A percentile compares a stretch with the other conserved stretches of the same genome.
Evolutionary conservation across 2,329 filamentous ascomycete genomes (phyloP).

Genomic region (Hysterium pulicare): DNA sequence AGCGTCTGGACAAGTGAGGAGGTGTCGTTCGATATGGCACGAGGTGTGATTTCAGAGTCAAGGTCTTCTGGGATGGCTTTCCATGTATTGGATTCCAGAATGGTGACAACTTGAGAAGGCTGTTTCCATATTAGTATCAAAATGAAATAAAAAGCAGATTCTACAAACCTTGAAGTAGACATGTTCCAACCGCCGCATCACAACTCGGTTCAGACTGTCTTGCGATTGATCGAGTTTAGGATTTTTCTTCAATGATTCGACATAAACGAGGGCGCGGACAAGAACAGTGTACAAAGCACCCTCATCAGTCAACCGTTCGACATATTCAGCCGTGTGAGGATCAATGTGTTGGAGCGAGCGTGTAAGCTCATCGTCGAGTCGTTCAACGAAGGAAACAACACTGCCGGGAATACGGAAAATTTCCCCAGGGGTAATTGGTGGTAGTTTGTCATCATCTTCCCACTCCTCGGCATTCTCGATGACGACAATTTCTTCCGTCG

Average conservation of each 20-base stretch:
- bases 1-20: conserved; percentile 76
- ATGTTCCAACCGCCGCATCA: conserved; percentile 93
- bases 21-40: conserved; percentile 65
- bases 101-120: conserved; percentile 87
- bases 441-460: conserved; percentile 97
- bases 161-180: conserved; percentile 87
- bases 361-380: conserved; percentile 94
- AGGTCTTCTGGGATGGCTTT: conserved; percentile 67
- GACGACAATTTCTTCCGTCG: conserved; percentile 76
- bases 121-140: conserved; percentile 33
- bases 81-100: conserved; percentile 93
- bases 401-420: conserved; percentile 91
- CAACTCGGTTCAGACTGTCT: conserved; percentile 84
- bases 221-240: conserved; percentile 70
- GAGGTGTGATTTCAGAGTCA: conserved; percentile 78
- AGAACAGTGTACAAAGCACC: conserved; percentile 87
- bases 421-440: conserved; percentile 67
- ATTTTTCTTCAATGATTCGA: conserved; percentile 74
- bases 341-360: conserved; percentile 97
- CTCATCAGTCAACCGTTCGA: conserved; percentile 91
- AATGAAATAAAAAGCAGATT: neutral
- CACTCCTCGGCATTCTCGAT: conserved; percentile 93
- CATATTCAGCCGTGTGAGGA: conserved; percentile 97
- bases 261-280: conserved; percentile 82
- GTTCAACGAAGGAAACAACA: conserved; percentile 89